Evolutionary conservation across 805 yeast genomes (phyloP).

Genomic region (Saccharomyces mikatae): DNA sequence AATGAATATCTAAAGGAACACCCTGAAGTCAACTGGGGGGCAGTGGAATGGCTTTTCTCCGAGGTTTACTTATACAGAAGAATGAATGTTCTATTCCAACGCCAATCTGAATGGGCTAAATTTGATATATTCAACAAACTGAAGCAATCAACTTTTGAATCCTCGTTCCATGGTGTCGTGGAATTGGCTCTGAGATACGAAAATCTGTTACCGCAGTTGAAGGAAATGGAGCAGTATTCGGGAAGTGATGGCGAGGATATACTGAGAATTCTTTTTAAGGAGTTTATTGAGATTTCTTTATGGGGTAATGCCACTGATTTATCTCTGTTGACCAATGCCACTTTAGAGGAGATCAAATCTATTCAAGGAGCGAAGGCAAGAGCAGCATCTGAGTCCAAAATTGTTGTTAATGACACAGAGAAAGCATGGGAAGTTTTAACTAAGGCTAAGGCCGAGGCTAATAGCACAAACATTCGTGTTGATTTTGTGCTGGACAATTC

Average conservation of each 20-base stretch:
- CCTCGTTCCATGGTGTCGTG: conserved; percentile 67
- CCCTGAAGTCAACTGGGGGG: conserved; percentile 52
- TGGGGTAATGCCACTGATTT: conserved; percentile 99
- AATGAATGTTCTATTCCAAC: conserved; percentile 40
- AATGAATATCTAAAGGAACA: conserved; percentile 40
- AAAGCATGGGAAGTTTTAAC: conserved; percentile 51
- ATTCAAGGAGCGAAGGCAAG: conserved; percentile 88
- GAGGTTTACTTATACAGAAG: conserved; percentile 81
- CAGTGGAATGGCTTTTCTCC: conserved; percentile 84
- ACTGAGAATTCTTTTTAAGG: conserved; percentile 58
- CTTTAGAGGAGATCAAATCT: conserved; percentile 80
- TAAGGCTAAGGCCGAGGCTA: conserved; percentile 11
- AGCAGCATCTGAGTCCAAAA: conserved; percentile 69
- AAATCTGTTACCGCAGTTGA: conserved; percentile 31
- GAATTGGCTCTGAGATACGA: conserved; percentile 67
- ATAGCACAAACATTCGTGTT: conserved; percentile 39
- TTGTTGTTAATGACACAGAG: conserved; percentile 66
- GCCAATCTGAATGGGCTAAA: conserved; percentile 31
- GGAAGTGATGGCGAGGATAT: conserved; percentile 33
- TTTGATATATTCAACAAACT: conserved; percentile 69
- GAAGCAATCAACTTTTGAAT: conserved; percentile 66
- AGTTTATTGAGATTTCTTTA: conserved; percentile 76
- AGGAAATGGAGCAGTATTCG: conserved; percentile 1
- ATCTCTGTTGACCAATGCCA: conserved; percentile 80
- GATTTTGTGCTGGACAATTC: conserved; percentile 88